phyloP scores from a whole-genome alignment of 2,329 filamentous ascomycete species.

The Aspergillus awamori region DNA sequence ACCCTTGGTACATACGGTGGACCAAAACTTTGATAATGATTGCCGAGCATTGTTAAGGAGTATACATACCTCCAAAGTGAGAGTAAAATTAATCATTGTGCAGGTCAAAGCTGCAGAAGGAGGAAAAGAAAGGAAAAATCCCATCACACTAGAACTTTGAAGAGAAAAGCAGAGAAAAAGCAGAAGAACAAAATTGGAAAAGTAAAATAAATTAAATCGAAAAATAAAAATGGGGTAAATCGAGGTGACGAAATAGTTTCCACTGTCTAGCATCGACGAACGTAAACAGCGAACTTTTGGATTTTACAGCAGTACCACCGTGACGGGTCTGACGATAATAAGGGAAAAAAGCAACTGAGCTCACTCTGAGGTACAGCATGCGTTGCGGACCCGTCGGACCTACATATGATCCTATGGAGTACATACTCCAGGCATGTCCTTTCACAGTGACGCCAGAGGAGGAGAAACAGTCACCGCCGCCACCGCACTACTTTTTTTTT shows the following conservation, averaged over 20 bases:
- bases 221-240: neutral
- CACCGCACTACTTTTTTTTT: neutral
- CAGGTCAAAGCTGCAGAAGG: neutral
- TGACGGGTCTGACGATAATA: slow-evolving; percentile 6
- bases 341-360: slow-evolving; percentile 14
- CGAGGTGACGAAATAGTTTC: neutral
- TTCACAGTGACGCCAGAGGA: neutral
- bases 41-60: neutral
- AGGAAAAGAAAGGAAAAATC: neutral
- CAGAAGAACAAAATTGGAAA: slow-evolving; percentile 10
- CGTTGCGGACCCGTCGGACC: slow-evolving; percentile 12
- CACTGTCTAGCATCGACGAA: neutral
- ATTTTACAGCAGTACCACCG: neutral
- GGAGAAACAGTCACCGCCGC: slow-evolving; percentile 20
- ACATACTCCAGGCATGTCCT: neutral
- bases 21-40: neutral
- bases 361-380: slow-evolving; percentile 9
- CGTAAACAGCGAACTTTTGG: neutral
- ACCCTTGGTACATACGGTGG: neutral
- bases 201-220: neutral
- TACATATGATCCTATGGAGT: slow-evolving; percentile 9
- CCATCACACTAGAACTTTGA: neutral
- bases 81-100: no score
- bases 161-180: slow-evolving; percentile 13
- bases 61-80: neutral